Evolutionary conservation across 2,329 filamentous ascomycete species (phyloP), one percentile per base, ranked within the genome.

Genomic region (Venturia nashicola): DNA sequence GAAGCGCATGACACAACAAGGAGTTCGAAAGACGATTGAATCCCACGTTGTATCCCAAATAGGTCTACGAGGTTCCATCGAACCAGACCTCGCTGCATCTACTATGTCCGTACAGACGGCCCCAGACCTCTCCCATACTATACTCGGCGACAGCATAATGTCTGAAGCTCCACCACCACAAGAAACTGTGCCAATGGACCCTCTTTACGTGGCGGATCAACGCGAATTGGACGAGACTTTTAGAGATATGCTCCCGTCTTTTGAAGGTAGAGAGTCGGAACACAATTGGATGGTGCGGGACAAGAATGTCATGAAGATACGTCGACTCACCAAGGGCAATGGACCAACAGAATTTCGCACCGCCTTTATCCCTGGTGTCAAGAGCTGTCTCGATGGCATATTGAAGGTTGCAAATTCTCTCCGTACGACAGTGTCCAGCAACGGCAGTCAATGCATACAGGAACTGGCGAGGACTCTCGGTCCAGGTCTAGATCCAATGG

Each of bases 271-370:
- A 72, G 93, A 97, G 76, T 86, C 88, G 0, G 93, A 97, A 72
- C 85, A 89, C 65, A 97, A 97, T 71, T 97, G 93, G 93, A 74
- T 90, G 69, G 86, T 88, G 68, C 83, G 93, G 73, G 93, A 97
- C 74, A 89, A 93, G 77, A 87, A 84, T 71, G 82, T 91, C 44
- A 82, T 82, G 8, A 92, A 89, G 68, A 76, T 97, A 60, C 85
- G 93, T 62, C 84, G 86, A 67, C 81, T 97, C 34, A 84, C 90
- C 61, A 89, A 88, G 66, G 93, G 93, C 64, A 97, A 97, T 72
- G 89, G 87, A 5, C 84, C 89, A 0, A 82, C 83, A 34, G 90
- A 96, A 67, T 96, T 88, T 70, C 81, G 85, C 48, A 84, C 86
- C 39, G 79, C 82, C 2, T 96, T 91, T 70, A 72, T 95, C 48